phyloP scores from a whole-genome alignment of 352 stramenopile genomes.

The Globisporangium middletonii region DNA sequence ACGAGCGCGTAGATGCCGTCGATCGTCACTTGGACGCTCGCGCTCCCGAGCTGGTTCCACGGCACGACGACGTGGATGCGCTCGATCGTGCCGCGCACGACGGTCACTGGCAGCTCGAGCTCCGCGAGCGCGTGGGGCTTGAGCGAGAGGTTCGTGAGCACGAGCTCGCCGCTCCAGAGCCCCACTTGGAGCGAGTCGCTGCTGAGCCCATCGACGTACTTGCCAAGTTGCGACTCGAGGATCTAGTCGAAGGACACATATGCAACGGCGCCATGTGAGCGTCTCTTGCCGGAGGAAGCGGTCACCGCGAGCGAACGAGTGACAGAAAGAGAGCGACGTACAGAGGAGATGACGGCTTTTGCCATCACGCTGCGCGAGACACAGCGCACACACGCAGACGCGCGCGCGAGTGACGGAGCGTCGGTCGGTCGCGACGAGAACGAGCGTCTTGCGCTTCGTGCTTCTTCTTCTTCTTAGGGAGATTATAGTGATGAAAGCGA shows the following conservation, averaged over 20 bases:
- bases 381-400: too few relatives aligned
- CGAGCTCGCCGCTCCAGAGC: conserved; percentile 78
- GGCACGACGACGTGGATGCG: conserved; percentile 75
- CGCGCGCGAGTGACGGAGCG: too few relatives aligned
- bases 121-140: conserved; percentile 78
- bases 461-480: too few relatives aligned
- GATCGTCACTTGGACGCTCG: conserved; percentile 69
- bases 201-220: conserved; percentile 74
- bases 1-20: conserved; percentile 71
- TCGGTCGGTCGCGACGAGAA: too few relatives aligned
- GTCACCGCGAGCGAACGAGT: not conserved
- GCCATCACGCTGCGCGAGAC: conserved; percentile 5
- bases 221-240: conserved; percentile 73
- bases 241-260: conserved; percentile 22
- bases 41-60: conserved; percentile 79
- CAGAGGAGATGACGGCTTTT: conserved; percentile 18
- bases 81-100: conserved; percentile 49
- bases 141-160: conserved; percentile 61
- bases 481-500: too few relatives aligned
- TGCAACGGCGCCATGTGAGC: not conserved
- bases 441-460: too few relatives aligned
- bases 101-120: conserved; percentile 60
- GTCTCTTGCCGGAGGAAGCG: not conserved
- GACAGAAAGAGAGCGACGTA: not conserved
- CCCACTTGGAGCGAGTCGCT: conserved; percentile 79